phyloP scores from a whole-genome alignment of 2,329 filamentous ascomycete genomes.

The Periconia macrospinosa region DNA sequence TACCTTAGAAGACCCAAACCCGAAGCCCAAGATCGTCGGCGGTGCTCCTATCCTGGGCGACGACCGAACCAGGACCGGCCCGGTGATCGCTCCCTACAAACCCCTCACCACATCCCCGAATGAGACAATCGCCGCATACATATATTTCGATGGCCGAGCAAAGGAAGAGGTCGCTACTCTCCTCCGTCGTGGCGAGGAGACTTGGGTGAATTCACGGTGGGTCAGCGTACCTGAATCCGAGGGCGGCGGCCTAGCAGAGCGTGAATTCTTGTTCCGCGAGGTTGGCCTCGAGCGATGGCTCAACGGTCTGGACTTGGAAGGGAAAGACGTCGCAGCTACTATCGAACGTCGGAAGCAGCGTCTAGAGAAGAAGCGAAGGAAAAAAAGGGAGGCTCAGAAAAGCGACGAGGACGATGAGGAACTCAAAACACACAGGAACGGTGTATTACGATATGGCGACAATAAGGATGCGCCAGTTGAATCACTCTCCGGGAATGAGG shows the following conservation, averaged over 20 bases:
- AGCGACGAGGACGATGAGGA: constrained; percentile 53
- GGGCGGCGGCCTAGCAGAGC: constrained; percentile 90
- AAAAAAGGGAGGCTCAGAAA: constrained; percentile 62
- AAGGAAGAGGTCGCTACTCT: constrained; percentile 98
- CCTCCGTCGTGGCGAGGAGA: constrained; percentile 89
- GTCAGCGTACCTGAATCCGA: constrained; percentile 90
- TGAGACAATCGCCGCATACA: constrained; percentile 97
- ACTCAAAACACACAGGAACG: constrained; percentile 45
- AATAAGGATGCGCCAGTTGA: constrained; percentile 76
- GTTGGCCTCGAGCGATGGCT: constrained; percentile 96
- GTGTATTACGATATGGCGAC: constrained; percentile 77
- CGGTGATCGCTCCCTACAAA: constrained; percentile 78
- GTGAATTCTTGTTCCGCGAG: constrained; percentile 96
- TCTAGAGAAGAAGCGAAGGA: constrained; percentile 84
- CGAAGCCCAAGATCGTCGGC: constrained; percentile 79
- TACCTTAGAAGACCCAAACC: constrained; percentile 73
- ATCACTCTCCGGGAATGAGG: constrained; percentile 70
- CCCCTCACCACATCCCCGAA: constrained; percentile 91
- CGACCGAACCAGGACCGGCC: constrained; percentile 49
- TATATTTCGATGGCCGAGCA: constrained; percentile 93
- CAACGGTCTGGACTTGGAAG: constrained; percentile 92
- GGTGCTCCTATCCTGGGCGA: constrained; percentile 60
- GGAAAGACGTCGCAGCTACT: constrained; percentile 81
- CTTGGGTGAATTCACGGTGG: constrained; percentile 98
- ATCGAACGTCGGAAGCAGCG: constrained; percentile 64